Percentiles rank a stretch among this genome's conserved stretches.
Conservation (phyloP, 768 basidiomycete species). For the Suillus placidus region DNA sequence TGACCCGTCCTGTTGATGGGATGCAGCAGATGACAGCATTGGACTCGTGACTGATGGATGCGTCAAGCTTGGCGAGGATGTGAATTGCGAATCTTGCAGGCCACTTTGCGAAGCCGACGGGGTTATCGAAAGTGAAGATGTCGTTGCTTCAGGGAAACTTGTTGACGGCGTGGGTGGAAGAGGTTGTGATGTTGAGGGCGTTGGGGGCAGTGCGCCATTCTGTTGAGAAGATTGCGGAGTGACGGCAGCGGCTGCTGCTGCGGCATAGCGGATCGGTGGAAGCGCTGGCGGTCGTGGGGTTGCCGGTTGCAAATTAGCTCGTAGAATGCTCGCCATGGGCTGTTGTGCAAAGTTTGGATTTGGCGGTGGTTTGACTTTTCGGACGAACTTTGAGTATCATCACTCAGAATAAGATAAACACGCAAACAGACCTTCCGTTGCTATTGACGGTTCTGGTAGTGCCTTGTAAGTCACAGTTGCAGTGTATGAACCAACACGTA, state of each 20-base stretch:
- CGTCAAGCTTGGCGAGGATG: conserved; percentile 83
- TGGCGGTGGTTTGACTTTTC: conserved; percentile 69
- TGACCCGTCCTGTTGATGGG: conserved; percentile 67
- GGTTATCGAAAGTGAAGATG: conserved; percentile 42
- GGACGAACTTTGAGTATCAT: conserved; percentile 17
- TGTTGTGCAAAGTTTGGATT: conserved; percentile 82
- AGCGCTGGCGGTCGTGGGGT: conserved; percentile 55
- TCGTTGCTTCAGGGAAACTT: conserved; percentile 41
- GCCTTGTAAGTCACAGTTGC: conserved; percentile 17
- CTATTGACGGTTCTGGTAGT: conserved; percentile 63
- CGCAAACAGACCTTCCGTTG: conserved; percentile 53
- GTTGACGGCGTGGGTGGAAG: conserved; percentile 36
- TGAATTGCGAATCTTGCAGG: conserved; percentile 38
- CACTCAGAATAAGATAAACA: not conserved
- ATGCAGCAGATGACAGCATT: conserved; percentile 71
- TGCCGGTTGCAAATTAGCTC: conserved; percentile 65
- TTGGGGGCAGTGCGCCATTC: conserved; percentile 37
- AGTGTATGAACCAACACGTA: conserved; percentile 42
- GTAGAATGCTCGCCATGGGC: conserved; percentile 75
- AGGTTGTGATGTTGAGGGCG: conserved; percentile 45
- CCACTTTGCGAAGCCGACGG: conserved; percentile 36
- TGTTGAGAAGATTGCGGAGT: conserved; percentile 31
- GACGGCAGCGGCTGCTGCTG: conserved; percentile 71
- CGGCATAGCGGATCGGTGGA: conserved; percentile 87
- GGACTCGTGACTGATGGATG: conserved; percentile 84